Evolutionary conservation across 805 yeast species (phyloP).

Genomic region (Zygosaccharomyces kombuchaensis): DNA sequence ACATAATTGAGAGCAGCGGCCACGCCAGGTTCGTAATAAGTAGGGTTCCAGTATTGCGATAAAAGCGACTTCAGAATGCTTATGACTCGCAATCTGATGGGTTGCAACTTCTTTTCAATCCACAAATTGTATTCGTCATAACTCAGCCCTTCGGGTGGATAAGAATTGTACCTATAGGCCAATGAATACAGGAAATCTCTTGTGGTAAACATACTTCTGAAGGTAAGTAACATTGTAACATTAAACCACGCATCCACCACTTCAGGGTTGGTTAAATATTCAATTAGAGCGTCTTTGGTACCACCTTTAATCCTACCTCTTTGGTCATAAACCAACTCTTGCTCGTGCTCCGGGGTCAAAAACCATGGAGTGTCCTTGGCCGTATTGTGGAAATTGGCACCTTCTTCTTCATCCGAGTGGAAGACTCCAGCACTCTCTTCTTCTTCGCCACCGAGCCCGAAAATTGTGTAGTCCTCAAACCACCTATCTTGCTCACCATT

Average conservation of each 20-base stretch:
- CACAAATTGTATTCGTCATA: constrained; percentile 77
- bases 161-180: constrained; percentile 59
- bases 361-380: constrained; percentile 60
- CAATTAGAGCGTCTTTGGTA: constrained; percentile 67
- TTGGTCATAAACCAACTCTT: constrained; percentile 54
- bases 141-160: constrained; percentile 84
- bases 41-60: constrained; percentile 65
- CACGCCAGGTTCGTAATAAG: constrained; percentile 48
- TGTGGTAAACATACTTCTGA: constrained; percentile 68
- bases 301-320: constrained; percentile 81
- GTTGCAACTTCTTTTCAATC: constrained; percentile 65
- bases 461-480: constrained; percentile 26
- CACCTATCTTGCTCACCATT: constrained; percentile 42
- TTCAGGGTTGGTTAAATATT: constrained; percentile 75
- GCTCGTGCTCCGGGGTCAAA: constrained; percentile 62
- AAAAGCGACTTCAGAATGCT: constrained; percentile 63
- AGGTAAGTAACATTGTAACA: constrained; percentile 66
- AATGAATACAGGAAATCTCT: constrained; percentile 55
- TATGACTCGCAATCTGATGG: constrained; percentile 61
- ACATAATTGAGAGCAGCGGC: constrained; percentile 40
- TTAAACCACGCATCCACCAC: constrained; percentile 58
- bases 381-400: constrained; percentile 33
- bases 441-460: constrained; percentile 16
- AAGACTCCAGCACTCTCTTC: constrained; percentile 3
- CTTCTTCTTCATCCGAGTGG: constrained; percentile 5